These are phyloP conservation scores for Medicago lupulina DNA, from an alignment of 306 rosid species.

Conservation along the genomic window DNA sequence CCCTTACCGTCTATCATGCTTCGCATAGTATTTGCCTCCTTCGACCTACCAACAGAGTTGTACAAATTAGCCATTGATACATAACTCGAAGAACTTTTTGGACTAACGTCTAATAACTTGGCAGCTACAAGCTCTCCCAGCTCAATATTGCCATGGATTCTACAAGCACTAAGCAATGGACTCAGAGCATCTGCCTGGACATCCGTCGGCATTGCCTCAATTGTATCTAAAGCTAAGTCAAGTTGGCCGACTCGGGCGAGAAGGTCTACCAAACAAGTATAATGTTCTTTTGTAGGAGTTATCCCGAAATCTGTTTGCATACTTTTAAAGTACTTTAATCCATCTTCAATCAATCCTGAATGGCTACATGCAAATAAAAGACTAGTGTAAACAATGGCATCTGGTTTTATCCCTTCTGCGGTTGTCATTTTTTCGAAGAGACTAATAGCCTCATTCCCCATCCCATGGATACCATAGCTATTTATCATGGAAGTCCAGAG, in stretches of 20 bases:
- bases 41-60: slow-evolving; percentile 70
- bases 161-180: slow-evolving; percentile 72
- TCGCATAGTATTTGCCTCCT: slow-evolving; percentile 59
- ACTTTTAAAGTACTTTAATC: slow-evolving; percentile 57
- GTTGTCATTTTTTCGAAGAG: slow-evolving; percentile 61
- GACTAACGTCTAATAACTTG: slow-evolving; percentile 46
- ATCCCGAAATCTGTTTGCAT: slow-evolving; percentile 65
- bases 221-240: slow-evolving; percentile 59
- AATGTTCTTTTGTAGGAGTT: slow-evolving; percentile 58
- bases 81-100: slow-evolving; percentile 51
- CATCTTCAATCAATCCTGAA: slow-evolving; percentile 74
- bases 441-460: slow-evolving; percentile 60
- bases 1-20: slow-evolving; percentile 56
- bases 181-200: slow-evolving; percentile 62
- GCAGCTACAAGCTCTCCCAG: slow-evolving; percentile 56
- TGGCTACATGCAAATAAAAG: slow-evolving; percentile 70
- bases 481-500: slow-evolving; percentile 70
- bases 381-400: slow-evolving; percentile 64
- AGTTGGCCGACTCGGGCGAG: slow-evolving; percentile 66
- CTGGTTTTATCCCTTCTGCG: slow-evolving; percentile 52
- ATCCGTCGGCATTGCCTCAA: slow-evolving; percentile 60
- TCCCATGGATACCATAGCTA: slow-evolving; percentile 64
- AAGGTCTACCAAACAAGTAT: slow-evolving; percentile 72
- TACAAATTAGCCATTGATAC: slow-evolving; percentile 67
- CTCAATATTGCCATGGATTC: slow-evolving; percentile 56